Base-by-base conservation (phyloP, 176 grass and related monocot species). In the Zizania latifolia region DNA sequence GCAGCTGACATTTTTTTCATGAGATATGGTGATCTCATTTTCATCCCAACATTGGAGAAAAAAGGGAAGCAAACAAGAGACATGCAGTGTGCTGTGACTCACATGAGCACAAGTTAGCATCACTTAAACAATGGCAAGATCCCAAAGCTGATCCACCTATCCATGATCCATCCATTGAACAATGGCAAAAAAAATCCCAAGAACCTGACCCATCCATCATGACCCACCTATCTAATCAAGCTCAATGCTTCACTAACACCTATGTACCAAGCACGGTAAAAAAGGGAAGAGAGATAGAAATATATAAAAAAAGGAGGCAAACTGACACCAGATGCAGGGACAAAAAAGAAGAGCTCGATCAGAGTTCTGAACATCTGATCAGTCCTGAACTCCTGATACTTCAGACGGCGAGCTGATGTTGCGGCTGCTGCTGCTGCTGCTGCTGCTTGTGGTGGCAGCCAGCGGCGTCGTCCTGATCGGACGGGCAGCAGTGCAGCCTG, bases 321-420 rank as follows among this genome's bases (percentile, higher is more conserved):
- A 68, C 6, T 57, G 72, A 74, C 86, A 64, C 71, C 74, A 40
- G 6, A 48, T 30, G 10, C 39, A 39, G 45, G 22, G 57, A 78
- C 76, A 72, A 78, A 12, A 61, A 57, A 51, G 37, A 55, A 72
- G 38, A 50, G 44, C 55, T 38, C 24, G n/a, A n/a, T n/a, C n/a
- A n/a, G n/a, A n/a, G n/a, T n/a, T n/a, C 24, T 30, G 65, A 67
- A 27, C 22, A 14, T 14, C 36, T 23, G 34, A 65, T 65, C 21
- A 6, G 22, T 65, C 34, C n/a, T 48, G 44, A 53, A 53, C 48
- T 53, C 48, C 46, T 53, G 48, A 53, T 9, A 1, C 32, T 68
- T 97, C 93, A 90, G 38, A 93, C 93, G 21, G 82, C 87, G 65
- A 97, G 85, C 80, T n/a, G n/a, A n/a, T n/a, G n/a, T n/a, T n/a